Evolutionary conservation across 1,139 yeast genomes (phyloP).

Genomic region (Wickerhamomyces sp.): DNA sequence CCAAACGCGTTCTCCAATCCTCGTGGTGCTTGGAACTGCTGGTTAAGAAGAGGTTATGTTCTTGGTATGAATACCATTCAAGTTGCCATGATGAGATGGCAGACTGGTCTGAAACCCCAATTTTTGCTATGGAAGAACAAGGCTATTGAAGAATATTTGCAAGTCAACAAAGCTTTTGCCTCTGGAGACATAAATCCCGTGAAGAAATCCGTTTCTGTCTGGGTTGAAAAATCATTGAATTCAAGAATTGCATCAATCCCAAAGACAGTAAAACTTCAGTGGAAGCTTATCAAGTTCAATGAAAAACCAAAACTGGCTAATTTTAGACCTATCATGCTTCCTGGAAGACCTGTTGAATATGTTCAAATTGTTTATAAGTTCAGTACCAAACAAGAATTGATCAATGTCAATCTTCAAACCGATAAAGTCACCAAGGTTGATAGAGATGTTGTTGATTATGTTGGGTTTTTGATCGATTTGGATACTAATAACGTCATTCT

Average conservation of each 20-base stretch:
- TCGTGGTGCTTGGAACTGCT: slow-evolving; percentile 31
- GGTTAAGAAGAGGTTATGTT: slow-evolving; percentile 45
- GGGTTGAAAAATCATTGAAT: slow-evolving; percentile 56
- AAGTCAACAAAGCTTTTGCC: slow-evolving; percentile 67
- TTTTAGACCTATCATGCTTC: slow-evolving; percentile 65
- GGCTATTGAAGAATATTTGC: slow-evolving; percentile 61
- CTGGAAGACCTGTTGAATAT: slow-evolving; percentile 51
- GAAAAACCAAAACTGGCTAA: slow-evolving; percentile 67
- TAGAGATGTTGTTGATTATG: slow-evolving; percentile 63
- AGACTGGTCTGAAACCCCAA: slow-evolving; percentile 58
- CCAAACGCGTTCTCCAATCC: slow-evolving; percentile 42
- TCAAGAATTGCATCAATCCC: slow-evolving; percentile 55
- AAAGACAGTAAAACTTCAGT: slow-evolving; percentile 49
- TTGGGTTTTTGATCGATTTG: slow-evolving; percentile 75
- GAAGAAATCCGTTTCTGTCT: slow-evolving; percentile 44
- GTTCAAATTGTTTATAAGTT: slow-evolving; percentile 77
- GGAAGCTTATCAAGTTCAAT: slow-evolving; percentile 74
- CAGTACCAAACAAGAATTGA: slow-evolving; percentile 65
- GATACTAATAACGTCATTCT: slow-evolving; percentile 57
- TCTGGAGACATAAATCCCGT: slow-evolving; percentile 38
- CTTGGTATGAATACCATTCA: slow-evolving; percentile 60
- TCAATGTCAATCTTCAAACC: slow-evolving; percentile 40
- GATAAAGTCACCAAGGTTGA: slow-evolving; percentile 44
- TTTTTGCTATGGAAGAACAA: slow-evolving; percentile 69
- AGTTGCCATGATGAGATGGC: slow-evolving; percentile 58